A percentile compares a stretch with the other conserved stretches of the same genome.
phyloP scores from a whole-genome alignment of 1,284 basidiomycete species.

The Ceratobasidium sp. region DNA sequence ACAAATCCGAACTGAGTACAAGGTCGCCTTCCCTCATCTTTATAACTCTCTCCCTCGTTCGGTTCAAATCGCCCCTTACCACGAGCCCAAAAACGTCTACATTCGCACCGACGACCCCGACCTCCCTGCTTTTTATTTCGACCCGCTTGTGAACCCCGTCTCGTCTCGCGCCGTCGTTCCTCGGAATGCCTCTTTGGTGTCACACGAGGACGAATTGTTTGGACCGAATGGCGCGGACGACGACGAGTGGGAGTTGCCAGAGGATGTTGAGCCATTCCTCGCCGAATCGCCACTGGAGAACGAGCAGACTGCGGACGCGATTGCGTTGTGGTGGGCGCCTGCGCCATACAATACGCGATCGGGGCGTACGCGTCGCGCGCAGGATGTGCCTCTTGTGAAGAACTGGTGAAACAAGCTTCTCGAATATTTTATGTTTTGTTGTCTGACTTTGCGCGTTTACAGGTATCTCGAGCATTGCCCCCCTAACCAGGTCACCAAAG shows the following conservation, averaged over 20 bases:
- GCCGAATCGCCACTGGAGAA: constrained; percentile 84
- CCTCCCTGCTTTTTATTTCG: constrained; percentile 99
- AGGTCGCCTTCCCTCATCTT: constrained; percentile 98
- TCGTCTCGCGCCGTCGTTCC: constrained; percentile 86
- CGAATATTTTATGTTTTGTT: constrained; percentile 1
- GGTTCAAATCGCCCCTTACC: constrained; percentile 92
- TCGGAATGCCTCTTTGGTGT: constrained; percentile 82
- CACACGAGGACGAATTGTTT: constrained; percentile 93
- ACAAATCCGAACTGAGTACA: constrained; percentile 98
- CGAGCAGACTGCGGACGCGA: constrained; percentile 94
- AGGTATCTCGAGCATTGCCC: constrained; percentile 95
- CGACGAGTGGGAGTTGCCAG: constrained; percentile 90
- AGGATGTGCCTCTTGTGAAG: constrained; percentile 96
- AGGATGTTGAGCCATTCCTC: constrained; percentile 85
- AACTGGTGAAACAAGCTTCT: constrained; percentile 75
- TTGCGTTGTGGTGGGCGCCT: constrained; percentile 98
- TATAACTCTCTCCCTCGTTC: constrained; percentile 99
- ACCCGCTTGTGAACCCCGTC: constrained; percentile 97
- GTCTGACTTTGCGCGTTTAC: constrained; percentile 1
- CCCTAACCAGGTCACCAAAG: constrained; percentile 95
- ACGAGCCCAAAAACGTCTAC: constrained; percentile 96
- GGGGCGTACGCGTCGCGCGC: constrained; percentile 91
- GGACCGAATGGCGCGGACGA: constrained; percentile 85
- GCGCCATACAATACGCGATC: constrained; percentile 95
- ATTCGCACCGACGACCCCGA: constrained; percentile 99